These are phyloP conservation scores for Pseudozyma sp. DNA, from an alignment of 1,284 basidiomycete genomes.

Conservation along the genomic window DNA sequence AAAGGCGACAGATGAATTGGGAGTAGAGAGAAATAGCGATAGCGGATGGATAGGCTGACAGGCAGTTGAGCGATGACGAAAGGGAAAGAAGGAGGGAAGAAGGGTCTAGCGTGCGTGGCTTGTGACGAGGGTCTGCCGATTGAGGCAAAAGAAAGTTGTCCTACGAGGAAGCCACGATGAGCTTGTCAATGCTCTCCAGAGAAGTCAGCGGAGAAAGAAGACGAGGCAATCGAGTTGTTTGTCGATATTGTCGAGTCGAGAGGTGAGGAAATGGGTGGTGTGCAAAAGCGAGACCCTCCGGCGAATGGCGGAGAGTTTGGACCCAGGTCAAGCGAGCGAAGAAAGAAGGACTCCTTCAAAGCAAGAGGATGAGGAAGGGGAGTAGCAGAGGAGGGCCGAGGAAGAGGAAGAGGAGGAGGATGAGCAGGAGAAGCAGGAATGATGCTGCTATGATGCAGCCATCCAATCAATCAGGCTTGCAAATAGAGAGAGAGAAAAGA, in stretches of 20 bases:
- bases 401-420: not conserved
- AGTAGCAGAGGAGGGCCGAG: not conserved
- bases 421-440: conserved; percentile 2
- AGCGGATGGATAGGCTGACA: not conserved
- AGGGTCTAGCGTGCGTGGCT: conserved; percentile 45
- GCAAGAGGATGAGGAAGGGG: not conserved
- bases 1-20: conserved; percentile 7
- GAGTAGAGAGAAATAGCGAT: not conserved
- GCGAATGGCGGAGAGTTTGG: conserved; percentile 12
- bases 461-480: conserved; percentile 6
- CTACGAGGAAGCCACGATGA: conserved; percentile 5
- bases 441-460: conserved; percentile 36
- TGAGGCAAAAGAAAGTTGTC: conserved; percentile 1
- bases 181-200: too few relatives aligned
- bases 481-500: not conserved
- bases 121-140: conserved; percentile 9
- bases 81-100: conserved; percentile 15
- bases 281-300: conserved; percentile 7
- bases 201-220: not conserved
- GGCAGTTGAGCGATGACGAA: conserved; percentile 29
- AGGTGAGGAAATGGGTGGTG: conserved; percentile 9
- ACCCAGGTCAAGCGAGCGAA: conserved; percentile 11
- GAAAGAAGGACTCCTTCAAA: not conserved
- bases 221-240: not conserved
- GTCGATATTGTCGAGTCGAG: not conserved